phyloP scores from a whole-genome alignment of 345 rosid species.

The Microcos paniculata region DNA sequence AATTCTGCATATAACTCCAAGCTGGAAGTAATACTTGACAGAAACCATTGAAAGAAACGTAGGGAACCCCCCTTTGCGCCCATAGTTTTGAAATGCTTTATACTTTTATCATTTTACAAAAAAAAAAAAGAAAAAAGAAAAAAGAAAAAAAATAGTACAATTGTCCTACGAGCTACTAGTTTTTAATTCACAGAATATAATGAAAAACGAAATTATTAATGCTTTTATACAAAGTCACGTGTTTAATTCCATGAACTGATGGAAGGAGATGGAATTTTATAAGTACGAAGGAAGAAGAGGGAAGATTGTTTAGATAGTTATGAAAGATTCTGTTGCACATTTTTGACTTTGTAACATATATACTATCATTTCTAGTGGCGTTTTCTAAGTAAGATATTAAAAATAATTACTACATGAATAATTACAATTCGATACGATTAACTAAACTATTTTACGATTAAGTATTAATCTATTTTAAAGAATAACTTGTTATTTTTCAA shows the following conservation, averaged over 20 bases:
- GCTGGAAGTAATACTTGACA: neutral
- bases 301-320: too few relatives aligned
- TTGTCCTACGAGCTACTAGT: neutral
- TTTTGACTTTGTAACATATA: too few relatives aligned
- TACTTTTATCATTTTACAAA: neutral
- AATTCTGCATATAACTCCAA: slow-evolving; percentile 4
- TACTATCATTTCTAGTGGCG: too few relatives aligned
- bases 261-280: too few relatives aligned
- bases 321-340: too few relatives aligned
- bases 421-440: too few relatives aligned
- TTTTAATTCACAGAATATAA: neutral
- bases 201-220: neutral
- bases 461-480: too few relatives aligned
- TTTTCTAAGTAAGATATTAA: too few relatives aligned
- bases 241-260: slow-evolving; percentile 15
- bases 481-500: too few relatives aligned
- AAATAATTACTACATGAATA: too few relatives aligned
- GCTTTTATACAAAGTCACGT: slow-evolving; percentile 25
- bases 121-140: neutral
- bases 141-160: neutral
- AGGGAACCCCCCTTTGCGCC: slow-evolving; percentile 31
- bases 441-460: too few relatives aligned
- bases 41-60: slow-evolving; percentile 7
- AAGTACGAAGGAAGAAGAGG: too few relatives aligned
- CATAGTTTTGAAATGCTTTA: slow-evolving; percentile 27